A percentile compares a stretch with the other conserved stretches of the same genome.
These are phyloP conservation scores for Hypoxylon sp. DNA, from an alignment of 2,329 filamentous ascomycete species.

Conservation along the genomic window DNA sequence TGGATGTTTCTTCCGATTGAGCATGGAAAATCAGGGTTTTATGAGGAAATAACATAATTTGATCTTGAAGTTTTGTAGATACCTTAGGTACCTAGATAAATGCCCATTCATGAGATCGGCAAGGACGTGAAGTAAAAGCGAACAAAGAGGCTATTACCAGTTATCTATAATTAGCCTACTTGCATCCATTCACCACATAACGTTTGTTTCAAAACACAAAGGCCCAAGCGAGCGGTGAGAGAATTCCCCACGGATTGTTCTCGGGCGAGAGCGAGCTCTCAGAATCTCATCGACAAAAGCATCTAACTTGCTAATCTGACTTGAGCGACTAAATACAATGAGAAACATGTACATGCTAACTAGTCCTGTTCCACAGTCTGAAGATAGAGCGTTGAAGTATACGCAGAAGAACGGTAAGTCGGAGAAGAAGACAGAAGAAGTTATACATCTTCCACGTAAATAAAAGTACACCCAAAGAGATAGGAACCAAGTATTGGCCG, in stretches of 20 bases:
- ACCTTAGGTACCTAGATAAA: too few relatives aligned
- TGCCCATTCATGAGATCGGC: slow-evolving; percentile 1
- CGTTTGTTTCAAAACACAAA: slow-evolving; percentile 17
- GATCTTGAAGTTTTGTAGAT: background rate
- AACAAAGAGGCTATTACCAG: slow-evolving; percentile 17
- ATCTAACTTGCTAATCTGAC: background rate
- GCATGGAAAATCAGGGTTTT: background rate
- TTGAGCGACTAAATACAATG: background rate
- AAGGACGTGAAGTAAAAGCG: background rate
- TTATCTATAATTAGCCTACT: slow-evolving; percentile 1
- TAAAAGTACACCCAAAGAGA: background rate
- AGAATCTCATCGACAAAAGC: background rate
- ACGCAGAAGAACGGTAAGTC: background rate
- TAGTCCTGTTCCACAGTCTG: background rate
- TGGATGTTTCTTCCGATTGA: background rate
- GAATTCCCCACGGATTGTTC: background rate
- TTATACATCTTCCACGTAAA: background rate
- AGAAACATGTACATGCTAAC: background rate
- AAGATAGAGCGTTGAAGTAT: background rate
- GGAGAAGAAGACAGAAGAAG: background rate
- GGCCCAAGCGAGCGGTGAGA: background rate
- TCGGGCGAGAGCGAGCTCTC: background rate
- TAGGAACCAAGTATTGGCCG: background rate
- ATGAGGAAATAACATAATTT: slow-evolving; percentile 6
- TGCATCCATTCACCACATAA: background rate